phyloP scores from a whole-genome alignment of 192 early-diverging fungal species.

The Funneliformis geosporum region DNA sequence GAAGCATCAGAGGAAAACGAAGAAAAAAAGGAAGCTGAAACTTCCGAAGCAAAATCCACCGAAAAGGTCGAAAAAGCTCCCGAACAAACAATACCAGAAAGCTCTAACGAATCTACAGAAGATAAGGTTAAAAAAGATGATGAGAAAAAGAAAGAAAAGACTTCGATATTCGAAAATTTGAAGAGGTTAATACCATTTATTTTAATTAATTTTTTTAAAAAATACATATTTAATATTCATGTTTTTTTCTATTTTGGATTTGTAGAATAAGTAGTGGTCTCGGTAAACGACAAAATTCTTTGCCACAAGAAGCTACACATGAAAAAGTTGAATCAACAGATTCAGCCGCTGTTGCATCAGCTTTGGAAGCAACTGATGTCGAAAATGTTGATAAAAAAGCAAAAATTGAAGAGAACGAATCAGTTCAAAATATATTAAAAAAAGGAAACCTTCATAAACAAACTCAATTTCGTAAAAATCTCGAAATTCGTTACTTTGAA shows the following conservation, averaged over 20 bases:
- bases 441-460: neutral
- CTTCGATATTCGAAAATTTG: neutral
- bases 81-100: neutral
- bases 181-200: neutral
- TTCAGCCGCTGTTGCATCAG: neutral
- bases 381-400: neutral
- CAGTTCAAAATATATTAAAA: neutral
- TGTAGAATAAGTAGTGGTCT: neutral
- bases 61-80: too few relatives aligned
- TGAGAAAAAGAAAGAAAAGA: neutral
- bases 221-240: too few relatives aligned
- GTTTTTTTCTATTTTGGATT: neutral
- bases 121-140: neutral
- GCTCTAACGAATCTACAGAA: neutral
- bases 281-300: neutral
- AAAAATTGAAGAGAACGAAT: neutral
- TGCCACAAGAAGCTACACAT: neutral
- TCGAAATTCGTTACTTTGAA: neutral
- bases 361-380: neutral
- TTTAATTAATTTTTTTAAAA: too few relatives aligned
- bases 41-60: neutral
- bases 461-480: neutral
- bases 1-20: neutral
- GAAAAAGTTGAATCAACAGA: neutral
- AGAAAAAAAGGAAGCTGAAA: neutral